Evolutionary conservation across 1,139 yeast species (phyloP).

Genomic region (Yamadazyma conglobata): DNA sequence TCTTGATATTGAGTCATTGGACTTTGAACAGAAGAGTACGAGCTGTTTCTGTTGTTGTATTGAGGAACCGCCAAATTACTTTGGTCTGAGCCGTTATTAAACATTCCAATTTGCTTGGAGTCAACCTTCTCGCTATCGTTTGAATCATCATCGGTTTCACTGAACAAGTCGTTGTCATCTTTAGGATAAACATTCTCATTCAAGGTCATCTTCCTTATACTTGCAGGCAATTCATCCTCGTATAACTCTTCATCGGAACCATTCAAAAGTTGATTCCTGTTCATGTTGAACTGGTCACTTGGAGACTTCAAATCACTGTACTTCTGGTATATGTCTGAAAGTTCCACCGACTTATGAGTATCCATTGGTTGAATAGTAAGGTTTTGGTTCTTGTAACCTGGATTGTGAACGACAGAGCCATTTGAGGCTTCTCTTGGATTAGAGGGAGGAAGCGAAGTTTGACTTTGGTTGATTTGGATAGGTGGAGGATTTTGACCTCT

Average conservation of each 20-base stretch:
- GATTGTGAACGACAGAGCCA: conserved; percentile 9
- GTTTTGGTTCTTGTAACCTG: conserved; percentile 3
- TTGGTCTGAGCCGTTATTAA: conserved; percentile 11
- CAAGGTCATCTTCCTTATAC: conserved; percentile 27
- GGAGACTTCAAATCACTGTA: conserved; percentile 42
- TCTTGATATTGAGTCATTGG: conserved; percentile 56
- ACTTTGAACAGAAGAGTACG: conserved; percentile 42
- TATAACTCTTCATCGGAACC: conserved; percentile 35
- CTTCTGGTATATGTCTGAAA: conserved; percentile 45
- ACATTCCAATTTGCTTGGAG: conserved; percentile 24
- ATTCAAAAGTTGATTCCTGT: conserved; percentile 31
- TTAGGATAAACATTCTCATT: conserved; percentile 34
- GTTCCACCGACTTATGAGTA: conserved; percentile 36
- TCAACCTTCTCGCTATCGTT: conserved; percentile 24
- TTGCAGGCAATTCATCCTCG: conserved; percentile 35
- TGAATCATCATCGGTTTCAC: conserved; percentile 30
- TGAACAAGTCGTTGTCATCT: conserved; percentile 37
- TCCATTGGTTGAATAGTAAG: conserved; percentile 14
- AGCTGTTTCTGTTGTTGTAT: conserved; percentile 28
- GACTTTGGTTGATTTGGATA: conserved; percentile 7
- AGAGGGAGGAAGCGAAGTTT: conserved; percentile 1
- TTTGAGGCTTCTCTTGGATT: conserved; percentile 6
- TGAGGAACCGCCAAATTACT: conserved; percentile 24
- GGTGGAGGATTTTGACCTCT: conserved; percentile 2
- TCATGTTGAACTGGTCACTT: conserved; percentile 34